Conservation (phyloP, 140 eudicot species). For the Senecio squalidus region DNA sequence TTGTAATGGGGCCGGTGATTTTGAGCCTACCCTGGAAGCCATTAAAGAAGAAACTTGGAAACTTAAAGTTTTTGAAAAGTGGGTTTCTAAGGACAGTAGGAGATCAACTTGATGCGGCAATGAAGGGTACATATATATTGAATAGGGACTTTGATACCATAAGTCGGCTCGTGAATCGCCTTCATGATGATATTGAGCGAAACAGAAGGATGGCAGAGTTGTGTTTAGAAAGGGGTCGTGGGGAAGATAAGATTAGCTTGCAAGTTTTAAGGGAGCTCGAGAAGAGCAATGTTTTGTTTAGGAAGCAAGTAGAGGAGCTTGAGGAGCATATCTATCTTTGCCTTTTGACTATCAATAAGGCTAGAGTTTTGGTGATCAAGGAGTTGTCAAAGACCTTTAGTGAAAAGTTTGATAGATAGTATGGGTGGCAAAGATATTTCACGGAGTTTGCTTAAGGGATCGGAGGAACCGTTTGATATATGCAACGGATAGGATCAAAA, state of each 20-base stretch:
- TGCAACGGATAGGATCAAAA: too few relatives aligned
- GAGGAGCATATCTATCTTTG: slow-evolving; percentile 73
- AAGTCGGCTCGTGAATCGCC: slow-evolving; percentile 36
- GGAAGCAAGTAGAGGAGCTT: slow-evolving; percentile 55
- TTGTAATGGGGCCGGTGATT: slow-evolving; percentile 42
- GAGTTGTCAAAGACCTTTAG: slow-evolving; percentile 34
- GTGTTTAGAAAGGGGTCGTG: slow-evolving; percentile 38
- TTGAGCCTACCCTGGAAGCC: slow-evolving; percentile 38
- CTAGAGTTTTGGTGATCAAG: slow-evolving; percentile 50
- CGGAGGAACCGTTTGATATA: too few relatives aligned
- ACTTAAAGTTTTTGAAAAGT: slow-evolving; percentile 23
- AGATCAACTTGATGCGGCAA: slow-evolving; percentile 57
- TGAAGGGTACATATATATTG: slow-evolving; percentile 56
- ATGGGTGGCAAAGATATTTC: too few relatives aligned
- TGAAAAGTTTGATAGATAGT: too few relatives aligned
- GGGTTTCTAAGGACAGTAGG: slow-evolving; percentile 32
- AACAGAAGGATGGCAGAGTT: slow-evolving; percentile 30
- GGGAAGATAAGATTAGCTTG: slow-evolving; percentile 38
- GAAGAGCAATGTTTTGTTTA: slow-evolving; percentile 40
- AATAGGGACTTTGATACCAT: slow-evolving; percentile 56
- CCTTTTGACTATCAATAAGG: slow-evolving; percentile 60
- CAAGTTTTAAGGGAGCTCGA: slow-evolving; percentile 43
- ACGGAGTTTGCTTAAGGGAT: too few relatives aligned
- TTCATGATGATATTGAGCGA: slow-evolving; percentile 50
- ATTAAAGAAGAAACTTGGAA: slow-evolving; percentile 33